phyloP scores from a whole-genome alignment of 768 basidiomycete species.

The Termitomyces sp. region DNA sequence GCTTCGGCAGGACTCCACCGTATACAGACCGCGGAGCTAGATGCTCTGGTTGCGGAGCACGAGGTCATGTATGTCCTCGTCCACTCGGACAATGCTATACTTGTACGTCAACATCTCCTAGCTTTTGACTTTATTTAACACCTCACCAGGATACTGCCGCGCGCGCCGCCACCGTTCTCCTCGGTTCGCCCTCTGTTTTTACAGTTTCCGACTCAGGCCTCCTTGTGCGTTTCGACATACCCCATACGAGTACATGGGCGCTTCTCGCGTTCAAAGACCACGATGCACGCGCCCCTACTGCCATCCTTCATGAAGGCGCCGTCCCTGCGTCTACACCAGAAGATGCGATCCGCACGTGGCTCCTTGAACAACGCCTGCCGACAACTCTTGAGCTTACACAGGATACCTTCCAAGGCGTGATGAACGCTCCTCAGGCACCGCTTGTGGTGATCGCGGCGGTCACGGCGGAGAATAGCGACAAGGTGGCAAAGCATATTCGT shows the following conservation, averaged over 20 bases:
- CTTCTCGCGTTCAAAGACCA: conserved; percentile 68
- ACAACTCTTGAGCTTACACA: conserved; percentile 70
- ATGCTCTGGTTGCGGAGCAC: conserved; percentile 27
- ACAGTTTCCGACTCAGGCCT: conserved; percentile 36
- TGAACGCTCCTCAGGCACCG: conserved; percentile 74
- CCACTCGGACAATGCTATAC: conserved; percentile 39
- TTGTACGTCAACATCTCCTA: conserved; percentile 23
- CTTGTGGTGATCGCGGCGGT: conserved; percentile 75
- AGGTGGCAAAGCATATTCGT: conserved; percentile 43
- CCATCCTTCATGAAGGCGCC: conserved; percentile 35
- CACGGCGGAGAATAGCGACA: conserved; percentile 28
- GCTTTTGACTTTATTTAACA: background rate
- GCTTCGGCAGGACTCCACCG: conserved; percentile 47
- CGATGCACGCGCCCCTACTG: conserved; percentile 42
- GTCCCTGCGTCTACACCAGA: conserved; percentile 13
- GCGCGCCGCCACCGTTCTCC: conserved; percentile 37
- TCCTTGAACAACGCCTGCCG: conserved; percentile 69
- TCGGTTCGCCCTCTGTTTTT: conserved; percentile 45
- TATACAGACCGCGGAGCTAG: conserved; percentile 39
- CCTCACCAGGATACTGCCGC: conserved; percentile 30
- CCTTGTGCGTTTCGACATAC: conserved; percentile 32
- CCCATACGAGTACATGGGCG: conserved; percentile 44
- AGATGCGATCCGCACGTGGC: conserved; percentile 48
- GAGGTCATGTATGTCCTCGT: conserved; percentile 52
- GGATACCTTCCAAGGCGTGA: conserved; percentile 79